Conservation (phyloP, 371 early-diverging fungal species). For the Mycotypha africana region DNA sequence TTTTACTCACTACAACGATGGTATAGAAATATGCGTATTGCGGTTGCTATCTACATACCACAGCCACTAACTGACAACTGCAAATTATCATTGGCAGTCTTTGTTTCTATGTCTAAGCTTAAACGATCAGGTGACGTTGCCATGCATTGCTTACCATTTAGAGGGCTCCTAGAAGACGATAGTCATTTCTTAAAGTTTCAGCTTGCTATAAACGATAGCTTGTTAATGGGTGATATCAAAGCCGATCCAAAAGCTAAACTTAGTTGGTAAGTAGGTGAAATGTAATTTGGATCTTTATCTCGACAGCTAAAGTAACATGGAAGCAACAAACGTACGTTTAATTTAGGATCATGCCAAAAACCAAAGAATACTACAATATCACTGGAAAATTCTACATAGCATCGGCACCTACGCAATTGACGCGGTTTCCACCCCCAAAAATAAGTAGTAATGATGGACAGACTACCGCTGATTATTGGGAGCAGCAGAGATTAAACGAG, state of each 20-base stretch:
- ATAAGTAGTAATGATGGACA: conserved; percentile 24
- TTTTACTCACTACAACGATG: conserved; percentile 1
- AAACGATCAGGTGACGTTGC: conserved; percentile 44
- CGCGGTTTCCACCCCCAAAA: conserved; percentile 63
- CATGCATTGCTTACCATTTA: conserved; percentile 46
- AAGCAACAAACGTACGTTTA: background rate
- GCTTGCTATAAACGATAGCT: conserved; percentile 55
- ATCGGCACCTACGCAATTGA: conserved; percentile 67
- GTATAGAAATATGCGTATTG: no score
- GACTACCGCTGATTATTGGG: conserved; percentile 65
- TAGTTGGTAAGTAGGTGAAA: conserved; percentile 37
- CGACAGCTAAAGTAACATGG: no score
- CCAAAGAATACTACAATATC: conserved; percentile 62
- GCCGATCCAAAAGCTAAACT: conserved; percentile 50
- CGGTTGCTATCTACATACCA: no score
- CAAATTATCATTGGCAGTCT: conserved; percentile 19
- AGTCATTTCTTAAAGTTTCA: conserved; percentile 46
- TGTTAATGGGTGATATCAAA: conserved; percentile 58
- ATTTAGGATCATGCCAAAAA: conserved; percentile 63
- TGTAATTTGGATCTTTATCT: background rate
- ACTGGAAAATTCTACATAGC: conserved; percentile 70
- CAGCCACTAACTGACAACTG: no score
- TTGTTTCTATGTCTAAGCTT: conserved; percentile 42
- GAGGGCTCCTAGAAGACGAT: conserved; percentile 52
- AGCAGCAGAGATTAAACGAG: conserved; percentile 48